A percentile compares a stretch with the other conserved stretches of the same genome.
phyloP scores from a whole-genome alignment of 768 basidiomycete species.

The Saitozyma sp. region DNA sequence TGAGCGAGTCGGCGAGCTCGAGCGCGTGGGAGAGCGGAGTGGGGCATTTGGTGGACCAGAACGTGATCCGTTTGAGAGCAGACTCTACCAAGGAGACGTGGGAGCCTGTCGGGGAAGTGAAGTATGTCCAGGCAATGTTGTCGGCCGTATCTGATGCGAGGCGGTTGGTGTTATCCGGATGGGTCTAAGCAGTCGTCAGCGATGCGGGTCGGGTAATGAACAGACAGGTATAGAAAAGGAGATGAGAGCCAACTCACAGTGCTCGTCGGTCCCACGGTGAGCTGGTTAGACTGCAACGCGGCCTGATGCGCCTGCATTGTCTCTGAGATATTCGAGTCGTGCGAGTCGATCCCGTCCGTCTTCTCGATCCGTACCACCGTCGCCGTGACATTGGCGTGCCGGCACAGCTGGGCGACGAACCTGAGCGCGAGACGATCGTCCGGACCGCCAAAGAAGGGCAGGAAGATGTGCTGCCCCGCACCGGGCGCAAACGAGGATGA shows the following conservation, averaged over 20 bases:
- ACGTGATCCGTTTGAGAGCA: conserved; percentile 64
- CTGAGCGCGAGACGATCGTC: conserved; percentile 84
- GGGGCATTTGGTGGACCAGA: conserved; percentile 56
- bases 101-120: conserved; percentile 51
- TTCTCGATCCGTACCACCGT: conserved; percentile 66
- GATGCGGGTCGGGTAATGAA: background rate
- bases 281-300: conserved; percentile 43
- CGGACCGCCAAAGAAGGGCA: conserved; percentile 91
- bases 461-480: conserved; percentile 65
- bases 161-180: conserved; percentile 67
- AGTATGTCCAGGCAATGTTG: conserved; percentile 71
- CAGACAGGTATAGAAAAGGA: background rate
- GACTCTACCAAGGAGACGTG: conserved; percentile 17
- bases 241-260: conserved; percentile 21
- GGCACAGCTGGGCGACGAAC: conserved; percentile 79
- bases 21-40: conserved; percentile 55
- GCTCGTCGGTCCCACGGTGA: conserved; percentile 31
- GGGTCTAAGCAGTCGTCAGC: conserved; percentile 53
- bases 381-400: conserved; percentile 66
- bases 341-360: conserved; percentile 12
- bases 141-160: conserved; percentile 82
- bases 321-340: conserved; percentile 10
- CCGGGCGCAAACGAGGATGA: conserved; percentile 29
- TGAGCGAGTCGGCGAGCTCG: conserved; percentile 60
- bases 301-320: conserved; percentile 38